phyloP scores from a whole-genome alignment of 2,329 filamentous ascomycete genomes.

The Alternaria triticina region DNA sequence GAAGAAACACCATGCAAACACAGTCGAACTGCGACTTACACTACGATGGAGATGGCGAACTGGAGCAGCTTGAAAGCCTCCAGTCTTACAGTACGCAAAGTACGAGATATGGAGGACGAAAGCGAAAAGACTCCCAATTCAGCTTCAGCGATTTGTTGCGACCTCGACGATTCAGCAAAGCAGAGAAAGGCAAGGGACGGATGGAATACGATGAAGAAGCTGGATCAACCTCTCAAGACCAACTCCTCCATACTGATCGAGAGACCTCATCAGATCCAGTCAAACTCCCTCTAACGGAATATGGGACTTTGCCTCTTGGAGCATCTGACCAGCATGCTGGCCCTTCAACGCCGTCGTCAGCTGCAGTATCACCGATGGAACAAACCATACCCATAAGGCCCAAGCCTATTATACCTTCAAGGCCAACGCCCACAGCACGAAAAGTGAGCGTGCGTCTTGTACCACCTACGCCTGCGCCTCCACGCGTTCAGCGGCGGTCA shows the following conservation, averaged over 20 bases:
- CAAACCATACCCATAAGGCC: background rate
- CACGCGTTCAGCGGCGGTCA: background rate
- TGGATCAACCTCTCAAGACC: background rate
- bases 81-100: background rate
- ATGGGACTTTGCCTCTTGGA: background rate
- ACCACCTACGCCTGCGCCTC: background rate
- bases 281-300: background rate
- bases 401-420: background rate
- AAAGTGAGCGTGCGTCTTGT: background rate
- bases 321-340: background rate
- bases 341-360: background rate
- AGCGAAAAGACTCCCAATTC: slow-evolving; percentile 9
- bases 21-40: background rate
- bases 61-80: background rate
- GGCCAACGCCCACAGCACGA: background rate
- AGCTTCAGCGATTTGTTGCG: background rate
- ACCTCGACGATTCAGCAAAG: slow-evolving; percentile 3
- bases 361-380: background rate
- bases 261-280: background rate
- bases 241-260: background rate
- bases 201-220: background rate
- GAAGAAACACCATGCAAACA: background rate
- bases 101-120: background rate
- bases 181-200: slow-evolving; percentile 9
- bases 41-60: background rate